Percentiles rank a stretch among this genome's conserved stretches.
These are phyloP conservation scores for Nannochloris sp. DNA, from an alignment of 139 green algal species.

Conservation along the genomic window DNA sequence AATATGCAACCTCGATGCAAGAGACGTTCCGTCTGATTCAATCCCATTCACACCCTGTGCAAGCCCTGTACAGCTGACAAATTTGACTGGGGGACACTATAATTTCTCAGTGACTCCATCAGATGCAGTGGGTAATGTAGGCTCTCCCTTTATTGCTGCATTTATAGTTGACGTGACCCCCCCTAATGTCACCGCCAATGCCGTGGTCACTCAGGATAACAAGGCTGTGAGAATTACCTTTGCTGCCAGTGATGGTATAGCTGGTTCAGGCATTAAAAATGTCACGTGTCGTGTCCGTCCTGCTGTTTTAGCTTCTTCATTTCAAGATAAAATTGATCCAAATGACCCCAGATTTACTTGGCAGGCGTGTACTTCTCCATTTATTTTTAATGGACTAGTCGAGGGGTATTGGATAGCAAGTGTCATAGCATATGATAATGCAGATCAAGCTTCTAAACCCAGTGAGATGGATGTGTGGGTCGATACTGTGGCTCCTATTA, in stretches of 20 bases:
- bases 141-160: not conserved
- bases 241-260: constrained; percentile 3
- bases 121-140: constrained; percentile 29
- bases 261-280: constrained; percentile 17
- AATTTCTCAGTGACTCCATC: constrained; percentile 5
- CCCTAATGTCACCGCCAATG: constrained; percentile 8
- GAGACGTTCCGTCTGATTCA: not conserved
- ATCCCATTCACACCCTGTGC: constrained; percentile 7
- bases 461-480: constrained; percentile 13
- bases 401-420: constrained; percentile 26
- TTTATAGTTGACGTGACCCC: constrained; percentile 19
- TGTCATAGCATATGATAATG: constrained; percentile 20
- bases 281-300: constrained; percentile 23
- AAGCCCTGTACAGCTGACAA: not conserved
- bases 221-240: too few species aligned
- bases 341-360: not conserved
- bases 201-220: constrained; percentile 15
- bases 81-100: constrained; percentile 30
- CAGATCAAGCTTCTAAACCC: not conserved
- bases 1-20: constrained; percentile 12
- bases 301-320: not conserved
- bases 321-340: not conserved
- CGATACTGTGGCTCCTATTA: constrained; percentile 4
- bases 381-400: constrained; percentile 10
- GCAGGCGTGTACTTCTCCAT: constrained; percentile 19